These are phyloP conservation scores for Zoysia japonica DNA, from an alignment of 176 grass and related monocot species.

Conservation along the genomic window DNA sequence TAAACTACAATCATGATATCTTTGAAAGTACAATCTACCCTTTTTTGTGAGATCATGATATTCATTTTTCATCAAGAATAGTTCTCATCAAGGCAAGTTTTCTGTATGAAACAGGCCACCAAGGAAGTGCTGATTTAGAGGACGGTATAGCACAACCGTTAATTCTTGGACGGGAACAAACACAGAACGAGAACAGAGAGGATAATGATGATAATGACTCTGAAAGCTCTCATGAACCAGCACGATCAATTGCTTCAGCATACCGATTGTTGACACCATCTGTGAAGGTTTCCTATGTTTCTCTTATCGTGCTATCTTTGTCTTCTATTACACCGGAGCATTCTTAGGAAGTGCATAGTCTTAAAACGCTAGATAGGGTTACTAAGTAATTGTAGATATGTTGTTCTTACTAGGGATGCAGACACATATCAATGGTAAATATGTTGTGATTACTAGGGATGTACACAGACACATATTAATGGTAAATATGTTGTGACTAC, in stretches of 20 bases:
- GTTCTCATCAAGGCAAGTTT: constrained; percentile 25
- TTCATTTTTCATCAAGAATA: constrained; percentile 5
- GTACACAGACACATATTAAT: neutral
- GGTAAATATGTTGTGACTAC: neutral
- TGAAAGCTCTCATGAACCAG: constrained; percentile 64
- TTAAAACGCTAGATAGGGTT: neutral
- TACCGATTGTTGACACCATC: constrained; percentile 95
- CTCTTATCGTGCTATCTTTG: neutral
- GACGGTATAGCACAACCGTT: constrained; percentile 77
- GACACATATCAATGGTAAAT: neutral
- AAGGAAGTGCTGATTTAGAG: constrained; percentile 57
- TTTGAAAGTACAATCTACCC: too few species aligned
- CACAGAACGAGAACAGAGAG: constrained; percentile 50
- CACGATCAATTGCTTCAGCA: constrained; percentile 73
- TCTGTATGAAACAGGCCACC: constrained; percentile 50
- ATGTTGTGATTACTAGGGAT: neutral
- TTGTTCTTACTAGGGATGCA: neutral
- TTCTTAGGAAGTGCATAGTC: neutral
- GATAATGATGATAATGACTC: constrained; percentile 53
- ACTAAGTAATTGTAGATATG: neutral
- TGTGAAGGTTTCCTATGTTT: constrained; percentile 61
- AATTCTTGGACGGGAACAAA: constrained; percentile 52
- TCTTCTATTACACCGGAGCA: neutral
- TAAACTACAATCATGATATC: neutral
- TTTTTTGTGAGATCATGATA: constrained; percentile 12